phyloP scores from a whole-genome alignment of 495 filamentous ascomycete genomes.

The Gamarada debralockiae region DNA sequence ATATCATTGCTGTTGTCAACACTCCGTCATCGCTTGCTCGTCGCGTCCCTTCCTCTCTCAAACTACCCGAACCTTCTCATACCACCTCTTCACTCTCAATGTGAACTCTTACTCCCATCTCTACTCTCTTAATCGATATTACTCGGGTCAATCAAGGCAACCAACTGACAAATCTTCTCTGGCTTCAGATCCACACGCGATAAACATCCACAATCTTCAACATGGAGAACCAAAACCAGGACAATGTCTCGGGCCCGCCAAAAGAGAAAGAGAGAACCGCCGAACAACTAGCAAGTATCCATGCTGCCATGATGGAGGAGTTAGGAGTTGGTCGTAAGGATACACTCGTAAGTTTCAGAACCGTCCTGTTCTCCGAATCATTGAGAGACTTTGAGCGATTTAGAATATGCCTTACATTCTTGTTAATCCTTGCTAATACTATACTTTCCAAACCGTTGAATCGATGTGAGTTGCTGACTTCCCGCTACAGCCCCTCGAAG shows the following conservation, averaged over 20 bases:
- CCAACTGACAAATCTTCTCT: too few species aligned
- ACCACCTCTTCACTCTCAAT: too few species aligned
- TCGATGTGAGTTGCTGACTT: background rate
- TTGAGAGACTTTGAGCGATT: too few species aligned
- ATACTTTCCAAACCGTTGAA: background rate
- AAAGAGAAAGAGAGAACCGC: background rate
- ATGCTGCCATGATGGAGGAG: slow-evolving; percentile 13
- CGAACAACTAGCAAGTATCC: slow-evolving; percentile 1
- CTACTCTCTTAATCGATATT: too few species aligned
- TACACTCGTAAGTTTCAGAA: slow-evolving; percentile 2
- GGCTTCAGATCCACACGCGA: background rate
- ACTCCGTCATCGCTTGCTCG: too few species aligned
- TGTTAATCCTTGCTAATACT: too few species aligned
- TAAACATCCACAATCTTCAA: background rate
- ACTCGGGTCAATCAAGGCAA: too few species aligned
- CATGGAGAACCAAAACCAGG: background rate
- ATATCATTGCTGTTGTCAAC: too few species aligned
- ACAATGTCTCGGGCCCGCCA: background rate
- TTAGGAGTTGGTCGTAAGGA: slow-evolving; percentile 20
- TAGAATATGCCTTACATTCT: too few species aligned
- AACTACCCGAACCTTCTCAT: too few species aligned
- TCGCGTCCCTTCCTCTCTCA: too few species aligned
- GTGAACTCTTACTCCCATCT: too few species aligned
- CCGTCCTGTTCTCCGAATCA: background rate
- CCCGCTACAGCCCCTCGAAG: slow-evolving; percentile 8